Base-by-base conservation (phyloP, 2,329 filamentous ascomycete species). In the Pseudopithomyces maydicus region DNA sequence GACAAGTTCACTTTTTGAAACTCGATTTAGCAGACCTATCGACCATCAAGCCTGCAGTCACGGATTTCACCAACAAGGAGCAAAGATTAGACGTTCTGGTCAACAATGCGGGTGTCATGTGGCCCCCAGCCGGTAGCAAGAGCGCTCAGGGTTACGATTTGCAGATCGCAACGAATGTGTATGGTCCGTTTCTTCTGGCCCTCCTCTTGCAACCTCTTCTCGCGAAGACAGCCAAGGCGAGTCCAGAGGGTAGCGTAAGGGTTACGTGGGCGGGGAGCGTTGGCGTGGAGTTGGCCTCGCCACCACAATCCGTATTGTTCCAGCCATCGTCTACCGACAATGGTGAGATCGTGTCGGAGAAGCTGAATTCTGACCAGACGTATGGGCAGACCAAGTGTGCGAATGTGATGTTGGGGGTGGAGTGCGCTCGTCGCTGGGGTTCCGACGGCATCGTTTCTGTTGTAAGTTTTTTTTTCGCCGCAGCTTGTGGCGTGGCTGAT, bases 61-160 rank as follows among this genome's bases (percentile, higher is more conserved):
- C 57, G 1, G 57, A 63, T 4, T 74, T 81, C 60, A 55, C 63
- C 6, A 26, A 58, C 2, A 49, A 65, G 20, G 63, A 67, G 3
- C 14, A 56, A 14, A 68, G 75, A 6, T 69, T 82, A 45, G 93
- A 98, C 75, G 92, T 97, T 61, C 78, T 98, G 62, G 84, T 97
- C 81, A 97, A 98, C 86, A 97, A 98, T 72, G 94, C 94, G 52
- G 94, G 94, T 0, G 67, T 80, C 50, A 74, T 68, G 63, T 59
- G 64, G 6, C 61, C 69, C 1, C 70, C 71, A 0, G n/a, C 12
- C 2, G 69, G 65, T 1, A 59, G 51, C 17, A 50, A 52, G 12
- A 56, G 55, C 3, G 52, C 32, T 1, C 61, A 61, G 35, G 56
- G 58, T 15, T 78, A 71, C 44, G 74, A 79, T 38, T 55, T 73